phyloP scores from a whole-genome alignment of 2,329 filamentous ascomycete species.

The Diaporthe caulivora region DNA sequence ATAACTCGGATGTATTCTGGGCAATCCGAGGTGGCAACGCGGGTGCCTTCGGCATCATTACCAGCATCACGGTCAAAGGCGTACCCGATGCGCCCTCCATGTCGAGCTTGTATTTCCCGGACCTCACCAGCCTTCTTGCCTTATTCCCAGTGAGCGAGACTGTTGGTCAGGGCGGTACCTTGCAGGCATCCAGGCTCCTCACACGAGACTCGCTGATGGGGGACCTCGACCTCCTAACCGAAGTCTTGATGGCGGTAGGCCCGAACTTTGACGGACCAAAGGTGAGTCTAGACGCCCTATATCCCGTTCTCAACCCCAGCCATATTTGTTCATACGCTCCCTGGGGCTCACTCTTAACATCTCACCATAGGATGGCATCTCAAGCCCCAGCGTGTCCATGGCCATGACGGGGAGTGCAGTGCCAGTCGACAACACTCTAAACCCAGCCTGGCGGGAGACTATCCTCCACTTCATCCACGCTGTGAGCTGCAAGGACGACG shows the following conservation, averaged over 20 bases:
- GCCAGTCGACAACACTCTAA: not conserved
- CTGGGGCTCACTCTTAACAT: not conserved
- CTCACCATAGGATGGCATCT: not conserved
- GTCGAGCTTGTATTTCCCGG: not conserved
- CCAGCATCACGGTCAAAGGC: not conserved
- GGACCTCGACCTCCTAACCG: not conserved
- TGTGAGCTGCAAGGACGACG: not conserved
- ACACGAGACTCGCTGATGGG: not conserved
- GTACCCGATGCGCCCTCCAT: not conserved
- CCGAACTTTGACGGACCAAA: not conserved
- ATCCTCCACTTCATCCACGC: not conserved
- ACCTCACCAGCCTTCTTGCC: not conserved
- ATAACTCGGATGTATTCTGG: slow-evolving; percentile 73
- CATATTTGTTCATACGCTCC: not conserved
- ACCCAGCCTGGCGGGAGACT: not conserved
- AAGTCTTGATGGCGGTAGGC: not conserved
- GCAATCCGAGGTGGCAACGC: slow-evolving; percentile 64
- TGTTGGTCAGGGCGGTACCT: not conserved
- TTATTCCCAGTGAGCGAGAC: not conserved
- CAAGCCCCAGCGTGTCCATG: not conserved
- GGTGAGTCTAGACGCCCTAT: not conserved
- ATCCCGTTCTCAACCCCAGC: not conserved
- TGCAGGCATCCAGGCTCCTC: not conserved
- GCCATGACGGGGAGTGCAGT: not conserved
- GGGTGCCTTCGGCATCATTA: not conserved